Conservation (phyloP, 2,329 filamentous ascomycete genomes). For the Alternaria ethzedia region DNA sequence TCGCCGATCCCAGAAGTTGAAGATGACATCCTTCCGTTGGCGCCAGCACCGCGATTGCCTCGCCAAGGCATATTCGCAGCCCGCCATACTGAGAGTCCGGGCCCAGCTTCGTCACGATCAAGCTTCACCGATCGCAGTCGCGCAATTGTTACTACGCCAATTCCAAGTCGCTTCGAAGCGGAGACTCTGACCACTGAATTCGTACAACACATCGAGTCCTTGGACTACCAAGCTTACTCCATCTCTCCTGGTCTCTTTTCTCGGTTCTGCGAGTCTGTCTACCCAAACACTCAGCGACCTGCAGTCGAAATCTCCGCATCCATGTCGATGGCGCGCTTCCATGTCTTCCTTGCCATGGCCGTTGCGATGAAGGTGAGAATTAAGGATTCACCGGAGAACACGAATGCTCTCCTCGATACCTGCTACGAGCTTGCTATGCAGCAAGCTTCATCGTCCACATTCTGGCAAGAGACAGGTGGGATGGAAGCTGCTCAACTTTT, state of each 20-base stretch:
- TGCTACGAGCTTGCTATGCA: slow-evolving; percentile 48
- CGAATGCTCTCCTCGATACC: slow-evolving; percentile 42
- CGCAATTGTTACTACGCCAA: slow-evolving; percentile 36
- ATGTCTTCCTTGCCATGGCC: slow-evolving; percentile 47
- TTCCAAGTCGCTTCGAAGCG: slow-evolving; percentile 46
- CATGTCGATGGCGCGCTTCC: slow-evolving; percentile 43
- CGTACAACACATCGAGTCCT: slow-evolving; percentile 34
- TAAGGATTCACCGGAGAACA: slow-evolving; percentile 34
- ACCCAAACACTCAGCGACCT: slow-evolving; percentile 35
- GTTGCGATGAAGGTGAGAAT: slow-evolving; percentile 46
- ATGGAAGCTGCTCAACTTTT: slow-evolving; percentile 43
- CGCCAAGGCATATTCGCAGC: slow-evolving; percentile 42
- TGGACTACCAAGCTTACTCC: slow-evolving; percentile 35
- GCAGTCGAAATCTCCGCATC: slow-evolving; percentile 29
- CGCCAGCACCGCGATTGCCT: slow-evolving; percentile 35
- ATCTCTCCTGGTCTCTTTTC: slow-evolving; percentile 33
- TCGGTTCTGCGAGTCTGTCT: slow-evolving; percentile 42
- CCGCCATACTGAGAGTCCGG: slow-evolving; percentile 31
- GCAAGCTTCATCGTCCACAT: slow-evolving; percentile 35
- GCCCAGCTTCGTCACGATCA: slow-evolving; percentile 33
- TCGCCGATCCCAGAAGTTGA: slow-evolving; percentile 40
- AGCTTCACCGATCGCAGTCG: slow-evolving; percentile 42
- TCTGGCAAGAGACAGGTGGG: slow-evolving; percentile 44
- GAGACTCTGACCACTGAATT: slow-evolving; percentile 46
- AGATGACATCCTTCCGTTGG: slow-evolving; percentile 35